Percentiles rank a stretch among this genome's conserved stretches.
These are phyloP conservation scores for Termitomyces sp. DNA, from an alignment of 768 basidiomycete genomes.

Conservation along the genomic window DNA sequence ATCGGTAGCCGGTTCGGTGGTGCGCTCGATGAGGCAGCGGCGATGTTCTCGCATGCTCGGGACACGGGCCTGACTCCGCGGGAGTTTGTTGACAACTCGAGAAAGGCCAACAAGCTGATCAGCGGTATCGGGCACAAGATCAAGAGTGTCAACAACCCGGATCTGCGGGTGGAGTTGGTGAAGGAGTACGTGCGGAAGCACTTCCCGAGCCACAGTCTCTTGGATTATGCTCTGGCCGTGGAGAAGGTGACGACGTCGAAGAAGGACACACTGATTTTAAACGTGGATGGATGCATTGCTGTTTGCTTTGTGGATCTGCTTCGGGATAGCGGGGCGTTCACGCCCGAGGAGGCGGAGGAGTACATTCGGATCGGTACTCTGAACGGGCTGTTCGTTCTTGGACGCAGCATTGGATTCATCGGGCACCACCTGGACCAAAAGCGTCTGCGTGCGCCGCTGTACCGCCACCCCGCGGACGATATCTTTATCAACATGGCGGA, in stretches of 20 bases:
- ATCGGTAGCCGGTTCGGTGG: slow-evolving; percentile 99
- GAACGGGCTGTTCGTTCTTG: slow-evolving; percentile 96
- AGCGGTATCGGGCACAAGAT: slow-evolving; percentile 99
- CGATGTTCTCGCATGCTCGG: slow-evolving; percentile 91
- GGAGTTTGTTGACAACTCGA: slow-evolving; percentile 92
- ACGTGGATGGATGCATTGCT: slow-evolving; percentile 94
- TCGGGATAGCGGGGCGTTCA: slow-evolving; percentile 90
- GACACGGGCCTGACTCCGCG: slow-evolving; percentile 94
- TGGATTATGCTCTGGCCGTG: slow-evolving; percentile 93
- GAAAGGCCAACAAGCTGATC: slow-evolving; percentile 94
- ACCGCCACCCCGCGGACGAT: slow-evolving; percentile 93
- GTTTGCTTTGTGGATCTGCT: slow-evolving; percentile 96
- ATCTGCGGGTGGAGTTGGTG: slow-evolving; percentile 87
- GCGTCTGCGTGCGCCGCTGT: slow-evolving; percentile 85
- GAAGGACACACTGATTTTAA: slow-evolving; percentile 97
- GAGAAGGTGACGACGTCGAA: slow-evolving; percentile 97
- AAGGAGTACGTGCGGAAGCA: slow-evolving; percentile 94
- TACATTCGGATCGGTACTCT: slow-evolving; percentile 96
- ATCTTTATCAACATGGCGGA: slow-evolving; percentile 96
- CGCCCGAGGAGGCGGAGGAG: slow-evolving; percentile 91
- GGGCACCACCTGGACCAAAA: slow-evolving; percentile 97
- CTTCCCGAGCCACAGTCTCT: slow-evolving; percentile 91
- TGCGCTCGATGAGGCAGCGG: slow-evolving; percentile 94
- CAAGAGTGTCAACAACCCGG: slow-evolving; percentile 96
- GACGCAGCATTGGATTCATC: slow-evolving; percentile 96